Base-by-base conservation (phyloP, 1,284 basidiomycete genomes). In the Apiotrichum gracile region DNA sequence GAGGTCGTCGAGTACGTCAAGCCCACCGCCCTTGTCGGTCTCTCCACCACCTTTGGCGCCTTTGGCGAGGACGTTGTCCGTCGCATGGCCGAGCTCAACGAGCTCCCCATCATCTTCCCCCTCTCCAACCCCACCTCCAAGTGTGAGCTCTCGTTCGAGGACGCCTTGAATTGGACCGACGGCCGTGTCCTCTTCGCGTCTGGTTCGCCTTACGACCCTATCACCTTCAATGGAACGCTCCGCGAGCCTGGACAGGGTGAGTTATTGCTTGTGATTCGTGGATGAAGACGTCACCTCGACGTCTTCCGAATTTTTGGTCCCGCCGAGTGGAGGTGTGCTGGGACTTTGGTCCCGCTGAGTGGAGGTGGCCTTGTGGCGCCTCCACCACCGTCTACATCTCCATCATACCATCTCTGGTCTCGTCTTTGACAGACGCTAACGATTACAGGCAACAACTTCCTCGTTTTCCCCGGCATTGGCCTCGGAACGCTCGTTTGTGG, bases 71-170 rank as follows among this genome's bases (percentile, higher is more conserved):
- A 81, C 13, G 85, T 91, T 50, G 83, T 97, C 57, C 79, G 83
- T 63, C 78, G 82, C 13, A 93, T 97, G 91, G 83, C 86, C n/a
- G 80, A 82, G 46, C 79, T 88, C 62, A 96, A 94, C 77, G 19
- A 57, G 31, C 57, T 64, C 22, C 92, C 93, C 25, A 93, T 96
- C 78, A 85, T 97, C 73, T 96, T 97, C 81, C 90, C 93, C 45
- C 83, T 97, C n/a, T 91, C 88, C 33, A 97, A 97, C 78, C 93
- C 93, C 27, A 86, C 89, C 44, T 80, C 82, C 45, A 83, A 91
- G 53, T 88, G 87, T 35, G 88, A 91, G 70, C 61, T 73, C 6
- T 62, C 77, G 29, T 96, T 91, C 73, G 78, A 85, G 54, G 87
- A 93, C 61, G 91, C 91, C 1, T 82, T 96, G 52, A 77, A 82